phyloP scores from a whole-genome alignment of 768 basidiomycete species.

The Lactifluus echinatus region DNA sequence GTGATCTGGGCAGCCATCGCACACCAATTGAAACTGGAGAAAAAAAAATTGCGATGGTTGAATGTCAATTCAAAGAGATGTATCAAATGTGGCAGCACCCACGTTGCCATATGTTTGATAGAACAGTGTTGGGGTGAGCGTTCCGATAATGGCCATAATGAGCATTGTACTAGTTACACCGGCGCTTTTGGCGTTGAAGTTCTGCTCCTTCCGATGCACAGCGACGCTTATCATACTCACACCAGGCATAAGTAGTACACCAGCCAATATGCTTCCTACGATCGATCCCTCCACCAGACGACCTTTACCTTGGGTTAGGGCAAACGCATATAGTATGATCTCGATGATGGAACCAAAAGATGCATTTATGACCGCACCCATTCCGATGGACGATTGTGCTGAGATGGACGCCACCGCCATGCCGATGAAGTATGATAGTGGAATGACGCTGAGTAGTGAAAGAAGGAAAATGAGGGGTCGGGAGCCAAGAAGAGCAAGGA shows the following conservation, averaged over 20 bases:
- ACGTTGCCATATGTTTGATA: slow-evolving; percentile 98
- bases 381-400: slow-evolving; percentile 97
- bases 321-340: slow-evolving; percentile 86
- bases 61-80: slow-evolving; percentile 7
- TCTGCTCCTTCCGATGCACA: slow-evolving; percentile 84
- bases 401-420: slow-evolving; percentile 99
- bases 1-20: slow-evolving; percentile 62
- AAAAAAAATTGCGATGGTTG: slow-evolving; percentile 8
- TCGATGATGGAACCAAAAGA: slow-evolving; percentile 99
- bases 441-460: slow-evolving; percentile 85
- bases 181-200: slow-evolving; percentile 98
- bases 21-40: slow-evolving; percentile 75
- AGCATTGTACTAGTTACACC: slow-evolving; percentile 99
- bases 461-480: slow-evolving; percentile 76
- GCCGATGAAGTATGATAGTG: slow-evolving; percentile 97
- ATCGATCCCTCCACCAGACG: slow-evolving; percentile 95
- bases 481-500: slow-evolving; percentile 63
- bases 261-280: slow-evolving; percentile 89
- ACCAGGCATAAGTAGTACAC: slow-evolving; percentile 95
- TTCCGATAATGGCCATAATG: slow-evolving; percentile 99
- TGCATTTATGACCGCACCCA: slow-evolving; percentile 99
- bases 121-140: slow-evolving; percentile 89
- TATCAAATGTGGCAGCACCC: slow-evolving; percentile 28
- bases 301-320: slow-evolving; percentile 84
- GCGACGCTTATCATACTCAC: slow-evolving; percentile 92